phyloP scores from a whole-genome alignment of 768 basidiomycete genomes.

The Naganishia vaughanmartiniae region DNA sequence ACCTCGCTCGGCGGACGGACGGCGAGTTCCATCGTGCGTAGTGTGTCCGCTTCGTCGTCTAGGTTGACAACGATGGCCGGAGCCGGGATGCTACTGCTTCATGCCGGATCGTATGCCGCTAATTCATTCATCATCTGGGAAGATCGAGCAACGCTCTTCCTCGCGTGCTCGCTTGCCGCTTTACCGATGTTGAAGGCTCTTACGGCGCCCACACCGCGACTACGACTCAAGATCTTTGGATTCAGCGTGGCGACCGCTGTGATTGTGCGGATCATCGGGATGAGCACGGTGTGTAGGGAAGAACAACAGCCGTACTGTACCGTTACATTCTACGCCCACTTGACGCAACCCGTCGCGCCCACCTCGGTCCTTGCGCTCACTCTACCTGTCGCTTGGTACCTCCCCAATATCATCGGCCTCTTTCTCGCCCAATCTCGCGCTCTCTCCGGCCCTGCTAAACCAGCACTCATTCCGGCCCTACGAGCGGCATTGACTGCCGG shows the following conservation, averaged over 20 bases:
- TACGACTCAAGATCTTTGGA: slow-evolving; percentile 72
- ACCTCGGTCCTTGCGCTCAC: slow-evolving; percentile 61
- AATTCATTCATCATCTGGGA: slow-evolving; percentile 99
- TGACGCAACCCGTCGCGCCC: slow-evolving; percentile 67
- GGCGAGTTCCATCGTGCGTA: not conserved
- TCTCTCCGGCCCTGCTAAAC: slow-evolving; percentile 67
- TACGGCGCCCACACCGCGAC: slow-evolving; percentile 64
- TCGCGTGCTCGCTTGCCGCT: slow-evolving; percentile 62
- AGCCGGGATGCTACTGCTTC: slow-evolving; percentile 56
- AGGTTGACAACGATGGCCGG: slow-evolving; percentile 37
- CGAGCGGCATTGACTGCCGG: slow-evolving; percentile 63
- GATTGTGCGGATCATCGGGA: slow-evolving; percentile 70
- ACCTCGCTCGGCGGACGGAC: slow-evolving; percentile 29
- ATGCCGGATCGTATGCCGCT: slow-evolving; percentile 74
- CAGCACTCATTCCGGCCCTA: slow-evolving; percentile 63
- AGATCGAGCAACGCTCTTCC: slow-evolving; percentile 74
- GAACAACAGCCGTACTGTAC: slow-evolving; percentile 87
- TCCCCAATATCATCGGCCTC: slow-evolving; percentile 62
- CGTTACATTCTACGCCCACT: slow-evolving; percentile 82
- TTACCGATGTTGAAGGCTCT: slow-evolving; percentile 65
- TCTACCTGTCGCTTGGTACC: slow-evolving; percentile 59
- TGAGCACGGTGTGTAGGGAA: slow-evolving; percentile 86
- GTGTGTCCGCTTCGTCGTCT: slow-evolving; percentile 24
- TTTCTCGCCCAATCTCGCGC: slow-evolving; percentile 68
- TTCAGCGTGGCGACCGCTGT: slow-evolving; percentile 67